These are phyloP conservation scores for Apophysomyces variabilis DNA, from an alignment of 371 early-diverging fungal genomes.

Conservation along the genomic window DNA sequence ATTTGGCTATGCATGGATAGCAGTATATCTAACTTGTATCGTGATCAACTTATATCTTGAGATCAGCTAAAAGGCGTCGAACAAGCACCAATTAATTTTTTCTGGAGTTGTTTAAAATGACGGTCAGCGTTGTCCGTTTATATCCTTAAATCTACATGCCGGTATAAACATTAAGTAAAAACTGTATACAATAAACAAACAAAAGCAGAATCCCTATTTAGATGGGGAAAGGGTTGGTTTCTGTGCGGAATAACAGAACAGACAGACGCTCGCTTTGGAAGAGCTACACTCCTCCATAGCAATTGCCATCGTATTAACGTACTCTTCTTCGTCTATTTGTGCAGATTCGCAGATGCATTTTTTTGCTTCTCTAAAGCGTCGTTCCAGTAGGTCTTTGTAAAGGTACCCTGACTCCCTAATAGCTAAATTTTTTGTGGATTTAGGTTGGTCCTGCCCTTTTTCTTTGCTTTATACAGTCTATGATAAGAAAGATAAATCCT, in stretches of 20 bases:
- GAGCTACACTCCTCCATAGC: conserved; percentile 16
- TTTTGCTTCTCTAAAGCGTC: conserved; percentile 15
- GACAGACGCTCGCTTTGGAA: neutral
- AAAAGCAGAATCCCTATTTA: conserved; percentile 9
- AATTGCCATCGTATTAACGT: conserved; percentile 3
- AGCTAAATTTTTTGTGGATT: neutral
- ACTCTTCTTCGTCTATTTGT: conserved; percentile 5
- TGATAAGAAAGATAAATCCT: neutral
- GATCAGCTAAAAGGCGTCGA: conserved; percentile 24
- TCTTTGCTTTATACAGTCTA: neutral
- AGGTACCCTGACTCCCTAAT: conserved; percentile 28
- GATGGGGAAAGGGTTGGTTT: neutral
- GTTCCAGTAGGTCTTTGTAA: conserved; percentile 23
- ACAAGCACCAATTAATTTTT: neutral
- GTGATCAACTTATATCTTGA: conserved; percentile 57
- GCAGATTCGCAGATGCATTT: conserved; percentile 25
- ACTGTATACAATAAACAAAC: neutral
- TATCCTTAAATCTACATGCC: no score
- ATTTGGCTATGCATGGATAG: conserved; percentile 59
- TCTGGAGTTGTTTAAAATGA: neutral
- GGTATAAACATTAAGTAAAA: no score
- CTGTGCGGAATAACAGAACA: neutral
- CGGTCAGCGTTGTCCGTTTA: no score
- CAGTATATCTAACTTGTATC: conserved; percentile 56
- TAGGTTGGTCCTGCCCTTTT: neutral